Conservation (phyloP, 495 filamentous ascomycete species). For the Hyaloscypha bicolor region DNA sequence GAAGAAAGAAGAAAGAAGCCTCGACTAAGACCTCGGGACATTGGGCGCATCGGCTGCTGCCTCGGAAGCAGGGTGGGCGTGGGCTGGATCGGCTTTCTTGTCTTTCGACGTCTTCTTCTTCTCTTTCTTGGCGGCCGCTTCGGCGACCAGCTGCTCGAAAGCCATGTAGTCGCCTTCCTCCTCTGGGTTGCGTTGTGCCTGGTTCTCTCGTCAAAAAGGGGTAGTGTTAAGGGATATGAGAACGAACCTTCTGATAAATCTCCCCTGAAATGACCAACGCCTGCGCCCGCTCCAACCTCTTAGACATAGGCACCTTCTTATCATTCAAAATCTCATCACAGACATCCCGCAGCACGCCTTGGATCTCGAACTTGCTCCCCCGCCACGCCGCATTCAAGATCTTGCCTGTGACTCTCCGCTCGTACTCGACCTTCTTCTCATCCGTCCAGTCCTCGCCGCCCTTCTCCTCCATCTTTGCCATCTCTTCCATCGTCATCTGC, state of each 20-base stretch:
- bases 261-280: slow-evolving; percentile 86
- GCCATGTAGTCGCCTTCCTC: slow-evolving; percentile 99
- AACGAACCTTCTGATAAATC: slow-evolving; percentile 79
- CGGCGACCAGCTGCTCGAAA: slow-evolving; percentile 97
- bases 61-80: slow-evolving; percentile 17
- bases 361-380: slow-evolving; percentile 97
- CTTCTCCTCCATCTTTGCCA: slow-evolving; percentile 93
- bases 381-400: slow-evolving; percentile 98
- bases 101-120: slow-evolving; percentile 75
- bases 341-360: slow-evolving; percentile 90
- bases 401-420: slow-evolving; percentile 93
- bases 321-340: slow-evolving; percentile 70
- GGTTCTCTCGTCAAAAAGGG: neutral
- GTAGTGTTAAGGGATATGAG: neutral
- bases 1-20: neutral
- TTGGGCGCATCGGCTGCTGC: slow-evolving; percentile 47
- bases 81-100: slow-evolving; percentile 35
- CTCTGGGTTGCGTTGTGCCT: slow-evolving; percentile 90
- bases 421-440: slow-evolving; percentile 95
- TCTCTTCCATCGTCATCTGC: slow-evolving; percentile 98
- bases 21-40: slow-evolving; percentile 39
- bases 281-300: slow-evolving; percentile 88
- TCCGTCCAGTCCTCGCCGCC: slow-evolving; percentile 99
- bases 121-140: slow-evolving; percentile 92
- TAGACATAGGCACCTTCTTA: slow-evolving; percentile 78